A percentile compares a stretch with the other conserved stretches of the same genome.
Evolutionary conservation across 805 yeast species (phyloP).

Genomic region (Monosporozyma solicola): DNA sequence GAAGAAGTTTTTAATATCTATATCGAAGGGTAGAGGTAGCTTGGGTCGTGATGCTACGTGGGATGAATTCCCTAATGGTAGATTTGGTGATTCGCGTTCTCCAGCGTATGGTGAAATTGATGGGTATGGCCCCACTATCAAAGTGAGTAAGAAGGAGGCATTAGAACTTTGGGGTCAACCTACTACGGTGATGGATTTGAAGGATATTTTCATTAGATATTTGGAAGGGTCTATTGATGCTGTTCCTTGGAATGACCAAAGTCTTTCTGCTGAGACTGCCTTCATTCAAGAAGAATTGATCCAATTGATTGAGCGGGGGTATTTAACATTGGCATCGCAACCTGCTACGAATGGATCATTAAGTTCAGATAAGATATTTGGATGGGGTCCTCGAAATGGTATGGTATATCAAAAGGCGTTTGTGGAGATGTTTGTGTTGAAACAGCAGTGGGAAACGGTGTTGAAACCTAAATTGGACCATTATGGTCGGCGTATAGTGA

Average conservation of each 20-base stretch:
- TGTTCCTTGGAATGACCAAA: conserved; percentile 88
- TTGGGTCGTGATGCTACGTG: conserved; percentile 86
- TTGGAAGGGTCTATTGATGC: conserved; percentile 65
- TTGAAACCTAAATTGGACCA: conserved; percentile 45
- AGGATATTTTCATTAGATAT: conserved; percentile 60
- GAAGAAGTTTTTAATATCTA: conserved; percentile 57
- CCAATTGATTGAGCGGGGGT: conserved; percentile 61
- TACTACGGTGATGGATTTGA: conserved; percentile 46
- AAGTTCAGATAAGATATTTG: conserved; percentile 80
- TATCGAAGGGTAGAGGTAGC: conserved; percentile 76
- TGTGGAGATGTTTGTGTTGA: conserved; percentile 80
- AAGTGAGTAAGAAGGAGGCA: conserved; percentile 61
- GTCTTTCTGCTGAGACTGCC: conserved; percentile 82
- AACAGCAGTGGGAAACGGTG: conserved; percentile 52
- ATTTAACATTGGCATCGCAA: conserved; percentile 88
- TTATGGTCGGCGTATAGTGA: conserved; percentile 38
- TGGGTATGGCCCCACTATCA: conserved; percentile 90
- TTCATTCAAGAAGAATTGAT: conserved; percentile 86
- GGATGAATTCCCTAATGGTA: conserved; percentile 96
- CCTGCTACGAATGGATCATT: conserved; percentile 80
- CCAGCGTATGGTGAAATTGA: conserved; percentile 98
- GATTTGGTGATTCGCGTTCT: conserved; percentile 90
- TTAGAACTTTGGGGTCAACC: conserved; percentile 77
- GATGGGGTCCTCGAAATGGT: conserved; percentile 96
- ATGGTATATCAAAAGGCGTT: conserved; percentile 86